Evolutionary conservation across 768 basidiomycete genomes (phyloP).

Genomic region (Lentinula raphanica): DNA sequence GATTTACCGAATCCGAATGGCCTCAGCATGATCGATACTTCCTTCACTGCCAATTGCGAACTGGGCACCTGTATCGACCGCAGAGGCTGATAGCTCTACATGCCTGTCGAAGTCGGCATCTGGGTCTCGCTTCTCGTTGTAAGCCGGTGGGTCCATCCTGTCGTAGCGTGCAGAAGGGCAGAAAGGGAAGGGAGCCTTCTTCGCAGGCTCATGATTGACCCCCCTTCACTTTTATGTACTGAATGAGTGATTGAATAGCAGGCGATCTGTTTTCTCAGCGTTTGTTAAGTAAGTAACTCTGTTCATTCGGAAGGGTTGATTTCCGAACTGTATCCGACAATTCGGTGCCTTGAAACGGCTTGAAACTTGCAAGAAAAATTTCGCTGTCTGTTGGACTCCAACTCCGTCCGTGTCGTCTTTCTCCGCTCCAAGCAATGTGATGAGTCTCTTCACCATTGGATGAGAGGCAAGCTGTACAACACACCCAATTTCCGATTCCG

Average conservation of each 20-base stretch:
- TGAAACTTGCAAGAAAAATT: too few species aligned
- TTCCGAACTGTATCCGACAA: too few species aligned
- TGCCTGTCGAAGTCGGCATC: neutral
- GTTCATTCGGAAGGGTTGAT: neutral
- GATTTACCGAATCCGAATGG: slow-evolving; percentile 30
- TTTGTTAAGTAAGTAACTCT: too few species aligned
- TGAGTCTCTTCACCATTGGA: neutral
- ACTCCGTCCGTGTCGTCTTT: neutral
- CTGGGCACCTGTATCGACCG: slow-evolving; percentile 41
- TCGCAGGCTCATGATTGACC: neutral
- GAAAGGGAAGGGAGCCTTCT: neutral
- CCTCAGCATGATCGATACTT: slow-evolving; percentile 32
- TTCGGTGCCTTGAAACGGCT: too few species aligned
- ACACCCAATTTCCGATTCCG: neutral
- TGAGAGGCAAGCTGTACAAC: neutral
- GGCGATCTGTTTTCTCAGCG: neutral
- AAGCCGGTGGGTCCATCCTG: neutral
- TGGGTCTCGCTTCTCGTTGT: neutral
- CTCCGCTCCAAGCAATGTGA: neutral
- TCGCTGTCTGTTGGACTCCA: too few species aligned
- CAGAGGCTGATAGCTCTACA: neutral
- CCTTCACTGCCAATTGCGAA: slow-evolving; percentile 29
- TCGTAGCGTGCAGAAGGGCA: neutral
- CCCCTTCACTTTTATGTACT: neutral
- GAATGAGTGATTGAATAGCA: neutral